Evolutionary conservation across 2,329 filamentous ascomycete species (phyloP), one percentile per base, ranked within the genome.

Genomic region (Sarocladiaceae sp.): DNA sequence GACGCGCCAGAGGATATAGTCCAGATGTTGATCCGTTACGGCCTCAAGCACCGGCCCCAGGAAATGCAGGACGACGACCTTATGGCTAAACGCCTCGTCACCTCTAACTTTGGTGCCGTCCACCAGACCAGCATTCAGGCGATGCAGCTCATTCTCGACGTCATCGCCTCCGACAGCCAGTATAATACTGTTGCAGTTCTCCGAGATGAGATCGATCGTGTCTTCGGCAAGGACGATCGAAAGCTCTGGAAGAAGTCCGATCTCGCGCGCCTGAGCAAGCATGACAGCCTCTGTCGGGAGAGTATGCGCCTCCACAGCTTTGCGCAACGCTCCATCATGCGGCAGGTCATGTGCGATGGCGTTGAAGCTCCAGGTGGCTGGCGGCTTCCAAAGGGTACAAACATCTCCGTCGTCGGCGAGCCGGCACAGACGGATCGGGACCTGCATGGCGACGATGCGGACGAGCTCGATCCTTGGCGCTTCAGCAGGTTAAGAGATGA

Each of bases 231-330:
- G 1, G 58, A 61, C 6, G 56, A 59, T 15, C 51, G 58, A 8
- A 51, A 48, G 3, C 17, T 48, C 33, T 77, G 74, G 74, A 71
- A 67, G 4, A 74, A 73, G 49, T 54, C 59, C 7, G 61, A 62
- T 2, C 60, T 75, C 1, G 59, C 63, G 29, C 60, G 64, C 12
- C 68, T 77, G 66, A 59, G 62, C 2, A 62, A 60, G 3, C 60
- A 68, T 8, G 74, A 77, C 57, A 76, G 72, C 49, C 65, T 66
- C 1, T 60, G 67, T 2, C 66, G 74, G 12, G 74, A 77, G 58
- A 73, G 73, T 2, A 60, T 76, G 20, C 54, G 54, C 13, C 28
- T 54, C 15, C 22, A 51, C 31, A 60, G 65, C 0, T 64, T 65
- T 18, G 58, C 58, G 8, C 55, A 55, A 2, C 62, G 63, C 33